These are phyloP conservation scores for Blumeriella jaapii DNA, from an alignment of 2,329 filamentous ascomycete genomes.

Conservation along the genomic window DNA sequence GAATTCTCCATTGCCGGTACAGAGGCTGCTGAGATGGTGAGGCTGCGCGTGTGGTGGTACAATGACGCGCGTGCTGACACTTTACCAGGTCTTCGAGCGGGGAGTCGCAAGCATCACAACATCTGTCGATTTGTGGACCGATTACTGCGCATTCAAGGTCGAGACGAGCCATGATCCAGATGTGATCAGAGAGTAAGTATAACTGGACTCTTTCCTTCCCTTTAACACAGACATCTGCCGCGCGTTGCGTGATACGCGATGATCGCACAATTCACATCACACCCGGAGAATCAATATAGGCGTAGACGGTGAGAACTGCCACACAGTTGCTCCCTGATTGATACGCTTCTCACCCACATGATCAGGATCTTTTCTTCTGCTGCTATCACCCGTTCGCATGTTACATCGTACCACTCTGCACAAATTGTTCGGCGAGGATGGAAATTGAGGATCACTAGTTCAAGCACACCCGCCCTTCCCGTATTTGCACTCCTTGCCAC, in stretches of 20 bases:
- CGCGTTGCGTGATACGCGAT: slow-evolving; percentile 23
- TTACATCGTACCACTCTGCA: slow-evolving; percentile 29
- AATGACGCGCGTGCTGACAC: slow-evolving; percentile 19
- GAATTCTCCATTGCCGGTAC: slow-evolving; percentile 96
- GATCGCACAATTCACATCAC: slow-evolving; percentile 14
- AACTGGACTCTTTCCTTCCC: slow-evolving; percentile 50
- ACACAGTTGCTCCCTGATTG: slow-evolving; percentile 44
- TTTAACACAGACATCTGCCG: slow-evolving; percentile 40
- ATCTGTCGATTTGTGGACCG: slow-evolving; percentile 93
- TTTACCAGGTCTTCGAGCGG: slow-evolving; percentile 73
- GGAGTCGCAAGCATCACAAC: slow-evolving; percentile 86
- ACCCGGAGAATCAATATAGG: slow-evolving; percentile 31
- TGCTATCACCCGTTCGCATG: slow-evolving; percentile 35
- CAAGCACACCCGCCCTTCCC: slow-evolving; percentile 42
- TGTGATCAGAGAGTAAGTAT: slow-evolving; percentile 99
- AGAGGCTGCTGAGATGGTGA: slow-evolving; percentile 92
- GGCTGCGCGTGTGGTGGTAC: slow-evolving; percentile 18
- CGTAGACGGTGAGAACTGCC: slow-evolving; percentile 61
- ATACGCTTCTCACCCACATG: slow-evolving; percentile 53
- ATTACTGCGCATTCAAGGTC: slow-evolving; percentile 96
- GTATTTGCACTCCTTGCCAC: slow-evolving; percentile 48
- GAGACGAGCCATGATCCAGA: slow-evolving; percentile 92
- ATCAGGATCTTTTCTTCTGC: slow-evolving; percentile 47
- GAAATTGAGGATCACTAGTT: slow-evolving; percentile 37
- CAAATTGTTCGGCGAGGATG: slow-evolving; percentile 30